phyloP scores from a whole-genome alignment of 148 eudicot species.

The Gaultheria prostrata region DNA sequence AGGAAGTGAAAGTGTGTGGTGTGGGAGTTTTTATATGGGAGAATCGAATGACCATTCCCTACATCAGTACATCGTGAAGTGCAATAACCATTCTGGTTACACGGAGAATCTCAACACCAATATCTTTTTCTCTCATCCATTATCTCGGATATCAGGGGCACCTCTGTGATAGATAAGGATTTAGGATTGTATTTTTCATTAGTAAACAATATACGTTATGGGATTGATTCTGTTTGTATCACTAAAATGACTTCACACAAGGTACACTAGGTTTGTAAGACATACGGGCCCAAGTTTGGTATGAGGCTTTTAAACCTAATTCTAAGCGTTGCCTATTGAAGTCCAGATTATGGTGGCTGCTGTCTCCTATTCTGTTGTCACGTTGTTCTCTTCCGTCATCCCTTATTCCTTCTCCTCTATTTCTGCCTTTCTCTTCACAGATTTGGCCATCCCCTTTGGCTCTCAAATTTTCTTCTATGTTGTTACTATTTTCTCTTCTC shows the following conservation, averaged over 20 bases:
- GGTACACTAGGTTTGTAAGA: not conserved
- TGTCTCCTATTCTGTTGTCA: not conserved
- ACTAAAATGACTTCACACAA: not conserved
- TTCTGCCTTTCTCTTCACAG: not conserved
- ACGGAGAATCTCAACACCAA: not conserved
- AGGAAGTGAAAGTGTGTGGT: not conserved
- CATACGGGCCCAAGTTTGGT: not conserved
- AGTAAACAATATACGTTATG: not conserved
- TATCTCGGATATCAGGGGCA: not conserved
- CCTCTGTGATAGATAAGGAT: not conserved
- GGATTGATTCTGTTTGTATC: not conserved
- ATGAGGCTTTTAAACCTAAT: not conserved
- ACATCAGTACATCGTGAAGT: not conserved
- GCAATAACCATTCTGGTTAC: no score
- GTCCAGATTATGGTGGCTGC: not conserved
- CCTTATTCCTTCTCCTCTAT: not conserved
- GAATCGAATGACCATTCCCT: not conserved
- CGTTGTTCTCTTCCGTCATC: not conserved
- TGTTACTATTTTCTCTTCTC: not conserved
- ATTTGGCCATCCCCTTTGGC: not conserved
- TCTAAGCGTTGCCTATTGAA: not conserved
- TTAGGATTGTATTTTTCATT: not conserved
- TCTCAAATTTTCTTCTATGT: not conserved
- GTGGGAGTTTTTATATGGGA: not conserved
- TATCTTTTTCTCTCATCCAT: not conserved